Evolutionary conservation across 2,329 filamentous ascomycete genomes (phyloP).

Genomic region (Aspergillus felis): DNA sequence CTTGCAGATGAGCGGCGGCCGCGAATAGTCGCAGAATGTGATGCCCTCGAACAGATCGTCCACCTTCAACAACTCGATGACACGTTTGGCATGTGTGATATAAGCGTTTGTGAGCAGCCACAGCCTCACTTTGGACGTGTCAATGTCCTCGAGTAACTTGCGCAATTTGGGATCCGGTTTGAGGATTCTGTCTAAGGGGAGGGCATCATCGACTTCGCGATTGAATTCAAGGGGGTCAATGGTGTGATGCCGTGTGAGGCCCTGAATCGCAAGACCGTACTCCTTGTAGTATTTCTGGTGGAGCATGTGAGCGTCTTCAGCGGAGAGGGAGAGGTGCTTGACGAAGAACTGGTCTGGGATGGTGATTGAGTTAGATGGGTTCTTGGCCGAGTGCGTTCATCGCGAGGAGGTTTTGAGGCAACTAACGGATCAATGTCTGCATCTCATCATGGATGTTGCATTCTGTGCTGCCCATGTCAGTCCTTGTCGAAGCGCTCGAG

Average conservation of each 20-base stretch:
- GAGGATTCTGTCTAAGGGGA: slow-evolving; percentile 82
- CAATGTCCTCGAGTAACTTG: slow-evolving; percentile 73
- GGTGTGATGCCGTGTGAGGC: slow-evolving; percentile 86
- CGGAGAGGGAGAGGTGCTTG: slow-evolving; percentile 67
- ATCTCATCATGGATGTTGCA: slow-evolving; percentile 84
- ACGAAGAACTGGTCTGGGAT: slow-evolving; percentile 55
- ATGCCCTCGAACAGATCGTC: slow-evolving; percentile 92
- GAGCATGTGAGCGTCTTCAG: slow-evolving; percentile 76
- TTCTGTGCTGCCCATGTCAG: slow-evolving; percentile 43
- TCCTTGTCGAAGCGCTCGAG: background rate
- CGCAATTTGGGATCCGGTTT: slow-evolving; percentile 72
- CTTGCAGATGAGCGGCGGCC: slow-evolving; percentile 76
- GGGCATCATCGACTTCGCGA: slow-evolving; percentile 84
- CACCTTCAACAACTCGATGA: slow-evolving; percentile 73
- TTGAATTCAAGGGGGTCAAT: slow-evolving; percentile 97
- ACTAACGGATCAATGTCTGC: slow-evolving; percentile 68
- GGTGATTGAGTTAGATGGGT: background rate
- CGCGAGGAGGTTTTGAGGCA: slow-evolving; percentile 38
- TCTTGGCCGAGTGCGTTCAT: slow-evolving; percentile 31
- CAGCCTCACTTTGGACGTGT: slow-evolving; percentile 74
- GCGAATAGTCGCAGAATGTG: slow-evolving; percentile 86
- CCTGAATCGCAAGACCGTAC: slow-evolving; percentile 96
- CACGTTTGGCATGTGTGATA: slow-evolving; percentile 76
- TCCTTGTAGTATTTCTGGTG: slow-evolving; percentile 92
- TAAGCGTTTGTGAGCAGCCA: slow-evolving; percentile 99